Base-by-base conservation (phyloP, 2,329 filamentous ascomycete species). In the Biscogniauxia sp. region DNA sequence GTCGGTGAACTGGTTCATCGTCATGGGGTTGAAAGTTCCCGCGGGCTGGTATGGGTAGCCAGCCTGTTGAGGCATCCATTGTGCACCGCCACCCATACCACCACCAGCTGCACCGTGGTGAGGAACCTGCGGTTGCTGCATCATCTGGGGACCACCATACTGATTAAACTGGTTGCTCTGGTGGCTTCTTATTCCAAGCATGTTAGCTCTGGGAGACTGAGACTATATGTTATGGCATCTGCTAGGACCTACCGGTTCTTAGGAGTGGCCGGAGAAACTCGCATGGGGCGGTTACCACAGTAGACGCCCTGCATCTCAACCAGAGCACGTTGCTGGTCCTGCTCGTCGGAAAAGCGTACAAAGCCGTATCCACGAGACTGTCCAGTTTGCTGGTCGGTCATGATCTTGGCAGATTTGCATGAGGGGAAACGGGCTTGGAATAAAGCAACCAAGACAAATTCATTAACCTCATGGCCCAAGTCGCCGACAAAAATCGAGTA, bases 361-460 rank as follows among this genome's bases (percentile, higher is more conserved):
- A 99, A 99, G 53, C 95, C 95, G 73, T 99, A 99, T 59, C 95
- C 95, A 65, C 95, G 93, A 66, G 93, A 97, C 86, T 98, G 94
- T 70, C 95, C 95, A 66, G 91, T 96, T 79, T 98, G 95, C 63
- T 95, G 94, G 73, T 99, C 95, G 63, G 94, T 97, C 95, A 99
- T 99, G 79, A 99, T 99, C 85, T 99, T 99, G 73, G 95, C 95
- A 45, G 93, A 97, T 83, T 98, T 98, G 91, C 94, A 98, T 8
- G 93, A 96, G 0, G 91, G 90, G 83, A 96, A 99, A 64, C 94
- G 92, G 73, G 88, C 90, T 80, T 98, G 94, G 86, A 99, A 99
- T 55, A 99, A 88, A 25, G 93, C 96, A 57, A 98, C 94, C 62
- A 99, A 84, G 60, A 98, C 94, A 73, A 96, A 98, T 81, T 99